phyloP scores from a whole-genome alignment of 306 rosid genomes.

The Myrica gale region DNA sequence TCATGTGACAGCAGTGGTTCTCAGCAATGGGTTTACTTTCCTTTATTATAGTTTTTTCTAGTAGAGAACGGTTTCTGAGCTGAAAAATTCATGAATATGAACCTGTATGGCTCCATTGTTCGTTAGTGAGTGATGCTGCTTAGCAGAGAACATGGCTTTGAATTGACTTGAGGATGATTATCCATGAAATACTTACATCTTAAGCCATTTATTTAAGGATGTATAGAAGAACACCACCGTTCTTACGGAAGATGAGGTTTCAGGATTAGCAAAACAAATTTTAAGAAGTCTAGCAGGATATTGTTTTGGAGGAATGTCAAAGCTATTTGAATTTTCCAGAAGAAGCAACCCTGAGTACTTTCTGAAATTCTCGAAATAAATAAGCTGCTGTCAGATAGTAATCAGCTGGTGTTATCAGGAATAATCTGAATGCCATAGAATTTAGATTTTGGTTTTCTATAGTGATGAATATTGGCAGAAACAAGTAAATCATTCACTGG shows the following conservation, averaged over 20 bases:
- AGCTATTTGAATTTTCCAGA: neutral
- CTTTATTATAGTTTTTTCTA: neutral
- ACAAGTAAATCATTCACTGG: neutral
- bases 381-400: neutral
- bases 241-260: no score
- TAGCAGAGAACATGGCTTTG: neutral
- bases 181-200: no score
- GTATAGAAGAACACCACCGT: no score
- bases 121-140: constrained; percentile 6
- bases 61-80: constrained; percentile 10
- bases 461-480: neutral
- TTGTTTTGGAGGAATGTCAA: no score
- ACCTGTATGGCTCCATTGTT: neutral
- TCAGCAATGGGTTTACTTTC: neutral
- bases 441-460: neutral
- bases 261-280: no score
- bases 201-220: no score
- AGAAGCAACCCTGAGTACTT: neutral
- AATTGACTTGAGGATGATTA: no score
- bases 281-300: no score
- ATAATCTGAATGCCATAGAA: neutral
- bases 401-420: neutral
- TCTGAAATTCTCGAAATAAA: no score
- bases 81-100: constrained; percentile 1
- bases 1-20: neutral